A percentile compares a stretch with the other conserved stretches of the same genome.
These are phyloP conservation scores for Phaeosphaeria sp. DNA, from an alignment of 2,329 filamentous ascomycete genomes.

Conservation along the genomic window DNA sequence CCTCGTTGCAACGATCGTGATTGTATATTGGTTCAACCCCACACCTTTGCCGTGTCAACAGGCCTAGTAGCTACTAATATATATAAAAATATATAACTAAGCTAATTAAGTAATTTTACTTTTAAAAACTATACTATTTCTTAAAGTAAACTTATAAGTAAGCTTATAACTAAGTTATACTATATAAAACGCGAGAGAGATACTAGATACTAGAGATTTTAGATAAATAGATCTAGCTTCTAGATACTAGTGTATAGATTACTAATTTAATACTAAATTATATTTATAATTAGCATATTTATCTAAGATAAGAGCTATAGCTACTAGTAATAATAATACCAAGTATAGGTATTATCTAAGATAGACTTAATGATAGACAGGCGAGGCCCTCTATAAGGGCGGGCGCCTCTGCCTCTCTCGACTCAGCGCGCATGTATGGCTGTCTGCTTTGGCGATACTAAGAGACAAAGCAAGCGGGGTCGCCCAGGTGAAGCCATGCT, in stretches of 20 bases:
- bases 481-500: not conserved
- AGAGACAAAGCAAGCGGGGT: conserved; percentile 7
- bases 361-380: conserved; percentile 4
- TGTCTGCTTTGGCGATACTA: not conserved
- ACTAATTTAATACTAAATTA: conserved; percentile 3
- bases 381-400: conserved; percentile 1
- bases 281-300: conserved; percentile 8
- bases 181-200: no score
- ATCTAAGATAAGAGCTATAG: not conserved
- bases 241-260: not conserved
- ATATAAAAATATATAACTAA: no score
- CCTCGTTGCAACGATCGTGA: no score
- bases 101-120: no score
- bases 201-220: not conserved
- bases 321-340: conserved; percentile 2
- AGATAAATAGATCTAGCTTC: not conserved
- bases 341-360: not conserved
- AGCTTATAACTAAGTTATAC: no score
- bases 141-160: no score
- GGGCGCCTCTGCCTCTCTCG: not conserved
- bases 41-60: no score
- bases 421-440: conserved; percentile 1
- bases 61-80: no score
- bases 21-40: no score
- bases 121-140: no score